phyloP scores from a whole-genome alignment of 352 stramenopile species.

The Globisporangium rhizosaccharum region DNA sequence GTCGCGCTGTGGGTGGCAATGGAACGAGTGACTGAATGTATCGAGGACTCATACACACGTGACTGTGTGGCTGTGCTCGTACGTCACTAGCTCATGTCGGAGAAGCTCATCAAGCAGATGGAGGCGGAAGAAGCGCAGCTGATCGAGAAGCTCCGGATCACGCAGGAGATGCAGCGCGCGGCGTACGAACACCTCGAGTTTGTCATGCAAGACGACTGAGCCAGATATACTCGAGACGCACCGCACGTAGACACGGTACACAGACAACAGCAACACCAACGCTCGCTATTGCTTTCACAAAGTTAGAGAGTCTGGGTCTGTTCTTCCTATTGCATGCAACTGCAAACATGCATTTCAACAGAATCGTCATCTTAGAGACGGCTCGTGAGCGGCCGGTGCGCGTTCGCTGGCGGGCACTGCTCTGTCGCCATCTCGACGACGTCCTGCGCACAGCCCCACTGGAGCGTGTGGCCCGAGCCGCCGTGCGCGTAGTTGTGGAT shows the following conservation, averaged over 20 bases:
- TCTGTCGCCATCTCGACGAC: constrained; percentile 30
- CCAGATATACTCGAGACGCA: neutral
- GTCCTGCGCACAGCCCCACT: constrained; percentile 59
- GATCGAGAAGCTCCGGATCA: constrained; percentile 55
- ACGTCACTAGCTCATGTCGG: constrained; percentile 26
- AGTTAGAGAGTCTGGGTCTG: no score
- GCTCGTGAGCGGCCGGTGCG: neutral
- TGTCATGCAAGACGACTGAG: constrained; percentile 40
- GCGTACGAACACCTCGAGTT: constrained; percentile 67
- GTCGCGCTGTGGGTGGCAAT: no score
- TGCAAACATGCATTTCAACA: no score
- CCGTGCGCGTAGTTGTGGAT: constrained; percentile 74
- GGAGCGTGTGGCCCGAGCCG: constrained; percentile 62
- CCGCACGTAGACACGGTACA: neutral
- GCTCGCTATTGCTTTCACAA: no score
- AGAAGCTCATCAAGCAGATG: constrained; percentile 64
- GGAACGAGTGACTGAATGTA: no score
- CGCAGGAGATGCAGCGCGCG: constrained; percentile 56
- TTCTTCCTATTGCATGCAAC: no score
- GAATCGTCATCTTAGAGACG: neutral
- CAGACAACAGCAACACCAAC: neutral
- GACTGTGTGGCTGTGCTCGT: neutral
- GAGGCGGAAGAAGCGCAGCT: constrained; percentile 51
- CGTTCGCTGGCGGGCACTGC: constrained; percentile 7
- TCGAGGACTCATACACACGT: neutral